Base-by-base conservation (phyloP, 2,329 filamentous ascomycete species). In the Alternaria longipes region DNA sequence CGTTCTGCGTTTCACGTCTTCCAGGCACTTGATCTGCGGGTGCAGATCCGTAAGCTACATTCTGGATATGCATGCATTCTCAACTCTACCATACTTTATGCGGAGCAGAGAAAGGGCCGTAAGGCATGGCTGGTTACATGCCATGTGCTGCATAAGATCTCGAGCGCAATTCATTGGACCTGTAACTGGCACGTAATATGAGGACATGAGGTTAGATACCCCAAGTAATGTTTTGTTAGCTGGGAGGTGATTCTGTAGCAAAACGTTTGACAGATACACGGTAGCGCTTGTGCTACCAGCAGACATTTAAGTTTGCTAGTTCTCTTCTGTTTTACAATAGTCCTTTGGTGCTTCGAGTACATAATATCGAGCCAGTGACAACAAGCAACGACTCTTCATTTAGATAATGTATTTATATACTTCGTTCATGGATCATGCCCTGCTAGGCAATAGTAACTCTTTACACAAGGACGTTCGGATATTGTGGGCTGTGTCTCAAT, bases 101-200 rank as follows among this genome's bases (percentile, higher is more conserved):
- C 12, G 32, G 46, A 36, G 32, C 2, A 14, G 30, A 50, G 32
- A 20, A 20, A 36, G 5, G 46, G 46, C 22, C n/a, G 46, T 32
- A 36, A n/a, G 30, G 18, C 46, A 34, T 49, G 46, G 30, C 30
- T 36, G 46, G 46, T 9, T 38, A 50, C 46, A 50, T 22, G 46
- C 46, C 32, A 34, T 30, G 24, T 41, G 40, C 40, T 42, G 40
- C 11, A 24, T 32, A 50, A 8, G 4, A 50, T 50, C 20, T 38
- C 24, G 46, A 24, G 20, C 46, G 12, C 46, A 36, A n/a, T 38
- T 16, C 8, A 38, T 20, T 20, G 30, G 46, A 50, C 20, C 22
- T 26, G 9, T 8, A 14, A 16, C 46, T 12, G 46, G 14, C 32
- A 50, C 22, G 20, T 12, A 38, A 50, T n/a, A 18, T 24, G 20